Base-by-base conservation (phyloP, 2,329 filamentous ascomycete species). In the Hypoxylon sp. region DNA sequence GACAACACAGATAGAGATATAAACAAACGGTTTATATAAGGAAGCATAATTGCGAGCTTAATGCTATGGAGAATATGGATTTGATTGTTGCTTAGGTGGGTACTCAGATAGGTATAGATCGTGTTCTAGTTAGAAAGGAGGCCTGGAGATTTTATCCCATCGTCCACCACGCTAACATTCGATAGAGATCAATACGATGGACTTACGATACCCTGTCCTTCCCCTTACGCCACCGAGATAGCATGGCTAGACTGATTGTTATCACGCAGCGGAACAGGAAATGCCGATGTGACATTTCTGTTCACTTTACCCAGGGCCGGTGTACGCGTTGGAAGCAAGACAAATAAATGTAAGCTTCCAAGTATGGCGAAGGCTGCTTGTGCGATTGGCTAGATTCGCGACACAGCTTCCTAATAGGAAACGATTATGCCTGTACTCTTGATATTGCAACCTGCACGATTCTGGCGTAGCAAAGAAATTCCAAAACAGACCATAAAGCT, bases 281-380 rank as follows among this genome's bases (percentile, higher is more conserved):
- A 50, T 34, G 42, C 36, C 36, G 32, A 48, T 12, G 49, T 53
- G 13, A 29, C 48, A 51, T 50, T 52, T 29, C 21, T 36, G 9
- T 45, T n/a, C 38, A 38, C 30, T 51, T 59, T 59, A 58, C 47
- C 55, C 55, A 48, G n/a, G 19, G 27, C 43, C 30, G 29, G 7
- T 38, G 31, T 30, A n/a, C n/a, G 15, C 23, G 29, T 45, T 30
- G 30, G 27, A 13, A 15, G 37, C 41, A 30, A 31, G n/a, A 26
- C 19, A 20, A 21, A 25, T 25, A 9, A 37, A 36, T 16, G 25
- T 36, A 7, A 16, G 15, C 19, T 49, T 31, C 50, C 12, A 13
- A 30, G 13, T 36, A 26, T 35, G 37, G 37, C 26, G 36, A 45
- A 15, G 27, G 19, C 3, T 13, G 5, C 13, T 5, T 21, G 9